phyloP scores from a whole-genome alignment of 768 basidiomycete genomes.

The Termitomyces sp. region DNA sequence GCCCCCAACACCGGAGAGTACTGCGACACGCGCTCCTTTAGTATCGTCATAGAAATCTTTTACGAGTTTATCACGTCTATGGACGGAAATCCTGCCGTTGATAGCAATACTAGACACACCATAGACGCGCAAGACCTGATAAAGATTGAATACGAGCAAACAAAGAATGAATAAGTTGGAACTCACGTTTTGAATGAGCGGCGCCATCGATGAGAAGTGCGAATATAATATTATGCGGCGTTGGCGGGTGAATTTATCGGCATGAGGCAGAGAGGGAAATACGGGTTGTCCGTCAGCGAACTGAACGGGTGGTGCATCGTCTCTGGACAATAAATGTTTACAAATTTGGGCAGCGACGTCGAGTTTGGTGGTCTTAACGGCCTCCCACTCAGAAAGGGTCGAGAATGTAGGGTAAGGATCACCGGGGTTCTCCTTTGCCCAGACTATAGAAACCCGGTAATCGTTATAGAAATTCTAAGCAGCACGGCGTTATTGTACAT shows the following conservation, averaged over 20 bases:
- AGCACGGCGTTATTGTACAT: background rate
- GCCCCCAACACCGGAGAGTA: conserved; percentile 19
- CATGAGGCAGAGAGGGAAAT: background rate
- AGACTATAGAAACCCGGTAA: background rate
- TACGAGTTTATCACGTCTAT: conserved; percentile 8
- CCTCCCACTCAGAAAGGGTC: background rate
- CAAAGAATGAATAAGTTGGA: too few species aligned
- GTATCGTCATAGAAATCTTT: conserved; percentile 8
- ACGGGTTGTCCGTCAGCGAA: conserved; percentile 3
- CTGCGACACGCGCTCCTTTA: conserved; percentile 5
- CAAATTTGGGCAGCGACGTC: background rate
- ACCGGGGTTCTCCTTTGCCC: background rate
- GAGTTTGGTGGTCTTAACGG: conserved; percentile 8
- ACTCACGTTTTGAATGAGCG: conserved; percentile 15
- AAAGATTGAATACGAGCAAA: background rate
- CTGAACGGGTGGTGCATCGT: conserved; percentile 3
- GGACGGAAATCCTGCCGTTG: conserved; percentile 9
- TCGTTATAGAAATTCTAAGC: background rate
- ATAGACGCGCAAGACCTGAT: conserved; percentile 6
- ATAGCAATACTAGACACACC: conserved; percentile 5
- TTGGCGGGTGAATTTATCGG: background rate
- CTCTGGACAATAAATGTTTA: background rate
- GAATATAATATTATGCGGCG: conserved; percentile 7
- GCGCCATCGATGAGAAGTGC: conserved; percentile 14
- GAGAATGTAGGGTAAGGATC: background rate